Base-by-base conservation (phyloP, 441 rosid species). In the Syzygium malaccense region DNA sequence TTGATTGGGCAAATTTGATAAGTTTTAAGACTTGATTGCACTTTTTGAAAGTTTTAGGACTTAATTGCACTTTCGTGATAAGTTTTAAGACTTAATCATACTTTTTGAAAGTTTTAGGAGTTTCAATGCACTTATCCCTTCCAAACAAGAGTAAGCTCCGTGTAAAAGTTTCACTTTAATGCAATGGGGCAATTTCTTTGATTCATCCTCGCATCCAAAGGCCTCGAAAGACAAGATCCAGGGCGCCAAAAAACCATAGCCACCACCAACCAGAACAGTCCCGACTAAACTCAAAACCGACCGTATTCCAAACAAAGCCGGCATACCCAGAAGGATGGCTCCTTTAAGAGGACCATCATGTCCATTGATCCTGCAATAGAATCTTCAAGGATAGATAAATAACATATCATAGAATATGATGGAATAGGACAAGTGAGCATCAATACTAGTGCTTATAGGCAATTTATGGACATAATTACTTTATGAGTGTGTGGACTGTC, bases 151-250 rank as follows among this genome's bases (percentile, higher is more conserved):
- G 25, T 64, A 25, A 19, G 14, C 26, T 48, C 87, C 28, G 11
- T 57, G 60, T 14, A 56, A 55, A 13, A n/a, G 51, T 85, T 85
- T 80, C 94, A 95, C 97, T 96, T 95, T 96, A 86, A 96, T 45
- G 88, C 94, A 94, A 86, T 94, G 98, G 88, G 91, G 90, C 90
- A 95, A 91, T 90, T 93, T 96, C 91, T 93, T 94, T 92, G 91
- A 94, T 86, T 89, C 93, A 89, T 93, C 84, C 86, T 92, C 93
- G 75, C 92, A 93, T 92, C 98, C 92, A 80, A 96, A 97, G 88
- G 99, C 99, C 89, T 97, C 95, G 87, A 97, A 96, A 91, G 99
- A 92, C 78, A 96, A 94, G 90, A 96, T 91, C 98, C 98, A 96
- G 68, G 98, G 98, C 55, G 96, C 91, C 90, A 97, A 94, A 92